These are phyloP conservation scores for Dactylellina parvicollis DNA, from an alignment of 2,329 filamentous ascomycete species.

Conservation along the genomic window DNA sequence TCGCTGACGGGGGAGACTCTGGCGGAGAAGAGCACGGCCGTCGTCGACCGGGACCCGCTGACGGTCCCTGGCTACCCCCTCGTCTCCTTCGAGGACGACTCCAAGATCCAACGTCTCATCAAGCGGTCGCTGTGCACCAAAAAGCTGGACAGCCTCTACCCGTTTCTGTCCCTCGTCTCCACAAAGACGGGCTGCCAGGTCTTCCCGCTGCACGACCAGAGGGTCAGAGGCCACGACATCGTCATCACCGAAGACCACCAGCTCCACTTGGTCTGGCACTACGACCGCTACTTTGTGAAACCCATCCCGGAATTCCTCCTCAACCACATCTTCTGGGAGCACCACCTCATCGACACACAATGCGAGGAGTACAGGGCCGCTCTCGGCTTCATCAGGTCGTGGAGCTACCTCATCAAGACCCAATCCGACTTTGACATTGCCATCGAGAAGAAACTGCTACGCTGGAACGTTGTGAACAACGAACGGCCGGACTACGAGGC, in stretches of 20 bases:
- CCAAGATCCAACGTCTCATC: conserved; percentile 9
- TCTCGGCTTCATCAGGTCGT: conserved; percentile 60
- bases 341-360: conserved; percentile 40
- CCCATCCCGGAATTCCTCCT: conserved; percentile 59
- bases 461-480: conserved; percentile 55
- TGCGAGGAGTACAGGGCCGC: conserved; percentile 45
- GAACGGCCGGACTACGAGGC: conserved; percentile 9
- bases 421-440: conserved; percentile 62
- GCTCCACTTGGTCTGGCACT: conserved; percentile 60
- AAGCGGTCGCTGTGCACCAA: conserved; percentile 1
- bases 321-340: conserved; percentile 57
- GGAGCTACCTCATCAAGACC: conserved; percentile 59
- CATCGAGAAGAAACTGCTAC: conserved; percentile 58
- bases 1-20: conserved; percentile 1
- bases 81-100: conserved; percentile 8
- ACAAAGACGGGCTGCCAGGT: conserved; percentile 11
- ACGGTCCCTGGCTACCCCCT: conserved; percentile 5
- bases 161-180: conserved; percentile 2
- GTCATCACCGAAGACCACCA: conserved; percentile 60
- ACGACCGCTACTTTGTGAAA: conserved; percentile 60
- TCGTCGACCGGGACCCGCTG: background rate
- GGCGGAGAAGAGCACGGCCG: background rate
- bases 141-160: conserved; percentile 7
- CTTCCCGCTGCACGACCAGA: conserved; percentile 59
- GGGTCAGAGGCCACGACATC: conserved; percentile 58